Evolutionary conservation across 257 asterid genomes (phyloP).

Genomic region (Rhazya stricta): DNA sequence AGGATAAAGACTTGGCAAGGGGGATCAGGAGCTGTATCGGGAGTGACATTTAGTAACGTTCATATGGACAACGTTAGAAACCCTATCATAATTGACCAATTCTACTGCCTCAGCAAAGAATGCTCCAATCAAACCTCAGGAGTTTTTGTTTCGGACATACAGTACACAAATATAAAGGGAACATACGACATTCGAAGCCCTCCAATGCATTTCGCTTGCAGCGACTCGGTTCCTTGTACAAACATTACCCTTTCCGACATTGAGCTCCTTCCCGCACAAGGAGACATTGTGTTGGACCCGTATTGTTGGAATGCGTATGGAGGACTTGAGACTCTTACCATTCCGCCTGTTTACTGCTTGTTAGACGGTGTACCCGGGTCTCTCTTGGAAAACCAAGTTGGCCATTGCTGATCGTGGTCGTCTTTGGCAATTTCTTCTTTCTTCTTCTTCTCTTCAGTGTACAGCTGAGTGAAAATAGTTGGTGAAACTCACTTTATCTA

Average conservation of each 20-base stretch:
- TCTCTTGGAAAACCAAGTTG: conserved; percentile 25
- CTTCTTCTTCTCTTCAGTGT: neutral
- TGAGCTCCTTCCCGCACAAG: conserved; percentile 51
- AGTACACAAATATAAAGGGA: conserved; percentile 44
- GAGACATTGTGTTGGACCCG: conserved; percentile 46
- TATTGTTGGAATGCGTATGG: conserved; percentile 64
- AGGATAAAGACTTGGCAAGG: conserved; percentile 84
- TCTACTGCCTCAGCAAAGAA: conserved; percentile 38
- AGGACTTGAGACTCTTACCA: conserved; percentile 26
- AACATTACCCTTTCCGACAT: conserved; percentile 52
- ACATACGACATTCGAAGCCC: conserved; percentile 59
- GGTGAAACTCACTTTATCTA: neutral
- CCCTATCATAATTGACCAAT: conserved; percentile 62
- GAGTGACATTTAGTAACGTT: conserved; percentile 38
- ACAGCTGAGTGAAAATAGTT: neutral
- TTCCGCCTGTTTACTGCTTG: conserved; percentile 53
- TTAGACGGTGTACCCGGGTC: conserved; percentile 40
- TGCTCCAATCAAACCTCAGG: conserved; percentile 46
- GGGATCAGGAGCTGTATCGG: conserved; percentile 48
- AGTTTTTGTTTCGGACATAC: conserved; percentile 38
- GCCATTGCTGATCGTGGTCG: conserved; percentile 16
- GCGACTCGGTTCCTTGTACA: conserved; percentile 54
- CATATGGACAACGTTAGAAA: conserved; percentile 62
- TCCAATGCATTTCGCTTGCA: conserved; percentile 55
- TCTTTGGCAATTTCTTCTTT: neutral